Evolutionary conservation across 139 green algal species (phyloP).

Genomic region (Closterium sp.): DNA sequence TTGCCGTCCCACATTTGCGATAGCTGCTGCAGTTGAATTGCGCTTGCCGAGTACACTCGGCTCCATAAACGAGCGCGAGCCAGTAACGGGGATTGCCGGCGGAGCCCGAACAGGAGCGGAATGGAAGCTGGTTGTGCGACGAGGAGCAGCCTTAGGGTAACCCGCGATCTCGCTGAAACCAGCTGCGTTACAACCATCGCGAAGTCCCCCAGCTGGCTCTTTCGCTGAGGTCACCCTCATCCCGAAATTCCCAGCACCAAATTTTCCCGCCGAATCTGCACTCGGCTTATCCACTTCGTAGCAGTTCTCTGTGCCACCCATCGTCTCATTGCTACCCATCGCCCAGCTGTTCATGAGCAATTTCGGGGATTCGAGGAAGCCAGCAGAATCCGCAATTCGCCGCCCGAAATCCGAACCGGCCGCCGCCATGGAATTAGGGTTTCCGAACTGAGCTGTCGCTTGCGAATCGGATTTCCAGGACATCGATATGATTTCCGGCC

Average conservation of each 20-base stretch:
- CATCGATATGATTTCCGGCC: not conserved
- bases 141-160: not conserved
- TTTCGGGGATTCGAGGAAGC: not conserved
- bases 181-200: not conserved
- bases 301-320: not conserved
- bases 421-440: not conserved
- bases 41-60: not conserved
- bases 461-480: not conserved
- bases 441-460: not conserved
- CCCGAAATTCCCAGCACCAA: not conserved
- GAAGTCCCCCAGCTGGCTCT: not conserved
- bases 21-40: not conserved
- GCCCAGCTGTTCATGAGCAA: not conserved
- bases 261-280: not conserved
- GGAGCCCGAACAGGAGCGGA: not conserved
- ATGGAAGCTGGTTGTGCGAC: not conserved
- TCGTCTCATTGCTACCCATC: not conserved
- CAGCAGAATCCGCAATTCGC: not conserved
- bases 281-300: not conserved
- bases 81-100: not conserved
- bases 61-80: not conserved
- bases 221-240: too few species aligned
- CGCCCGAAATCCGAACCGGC: not conserved
- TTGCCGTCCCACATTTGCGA: not conserved
- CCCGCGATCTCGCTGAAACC: not conserved